Base-by-base conservation (phyloP, 805 yeast genomes). In the Blastobotrys chiropterorum region DNA sequence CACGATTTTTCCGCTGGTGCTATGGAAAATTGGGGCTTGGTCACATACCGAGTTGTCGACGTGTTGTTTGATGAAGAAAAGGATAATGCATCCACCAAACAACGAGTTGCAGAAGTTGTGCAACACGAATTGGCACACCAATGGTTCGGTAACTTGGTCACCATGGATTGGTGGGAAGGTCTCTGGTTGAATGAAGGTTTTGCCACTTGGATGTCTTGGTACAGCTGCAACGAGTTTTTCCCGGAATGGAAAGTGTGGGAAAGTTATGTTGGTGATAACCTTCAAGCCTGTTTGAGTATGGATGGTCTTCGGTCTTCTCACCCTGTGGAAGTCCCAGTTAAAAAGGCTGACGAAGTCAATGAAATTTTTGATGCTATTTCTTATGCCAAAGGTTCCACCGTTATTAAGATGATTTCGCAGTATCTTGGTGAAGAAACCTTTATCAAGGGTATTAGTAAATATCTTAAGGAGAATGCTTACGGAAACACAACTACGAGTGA, bases 161-260 rank as follows among this genome's bases (percentile, higher is more conserved):
- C 95, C 46, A 88, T 87, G 95, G 82, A 85, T 62, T 88, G 95
- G 94, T 87, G 96, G 96, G 88, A 87, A 61, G 94, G 86, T 61
- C 74, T 87, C 59, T 87, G 95, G 95, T 78, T 87, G 55, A 87
- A 87, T 64, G 95, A 87, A 70, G 94, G 95, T 13, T 87, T 87
- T 70, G 96, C 95, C 15, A 87, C 96, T 22, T 87, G 87, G 83
- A 85, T 85, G 64, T 86, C 89, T 2, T 84, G 78, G 76, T 70
- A 76, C 50, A 83, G 90, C 15, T 83, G 83, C 49, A 83, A 85
- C 62, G 67, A 76, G 57, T 75, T 86, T 60, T 81, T 78, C 66
- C 95, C 95, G 11, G 87, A 83, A 55, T 87, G 95, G 95, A 82
- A 85, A 61, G 83, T 83, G 16, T 85, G 85, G 70, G 77, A 87